These are phyloP conservation scores for Styphnolobium japonicum DNA, from an alignment of 306 rosid genomes.

Conservation along the genomic window DNA sequence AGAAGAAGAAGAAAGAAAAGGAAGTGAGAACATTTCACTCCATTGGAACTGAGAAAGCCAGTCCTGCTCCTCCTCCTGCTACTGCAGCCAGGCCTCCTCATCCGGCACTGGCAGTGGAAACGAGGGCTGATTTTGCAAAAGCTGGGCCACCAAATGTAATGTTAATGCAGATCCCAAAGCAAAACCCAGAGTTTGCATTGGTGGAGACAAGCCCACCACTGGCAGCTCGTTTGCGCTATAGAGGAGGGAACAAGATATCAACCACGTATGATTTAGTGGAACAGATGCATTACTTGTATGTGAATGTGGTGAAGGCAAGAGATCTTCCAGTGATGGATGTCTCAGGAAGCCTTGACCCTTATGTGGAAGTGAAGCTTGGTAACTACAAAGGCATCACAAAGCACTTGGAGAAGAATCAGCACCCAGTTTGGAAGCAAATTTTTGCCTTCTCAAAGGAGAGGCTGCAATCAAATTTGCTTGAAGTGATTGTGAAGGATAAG, in stretches of 20 bases:
- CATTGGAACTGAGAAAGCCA: slow-evolving; percentile 47
- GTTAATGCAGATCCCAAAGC: slow-evolving; percentile 65
- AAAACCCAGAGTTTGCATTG: slow-evolving; percentile 72
- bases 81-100: slow-evolving; percentile 3
- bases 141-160: slow-evolving; percentile 61
- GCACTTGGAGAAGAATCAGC: slow-evolving; percentile 80
- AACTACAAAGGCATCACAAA: slow-evolving; percentile 79
- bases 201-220: slow-evolving; percentile 84
- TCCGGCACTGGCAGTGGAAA: slow-evolving; percentile 12
- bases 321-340: slow-evolving; percentile 91
- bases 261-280: slow-evolving; percentile 90
- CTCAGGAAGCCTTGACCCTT: slow-evolving; percentile 91
- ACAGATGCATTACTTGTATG: slow-evolving; percentile 86
- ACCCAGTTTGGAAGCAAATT: slow-evolving; percentile 87
- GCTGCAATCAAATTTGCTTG: slow-evolving; percentile 70
- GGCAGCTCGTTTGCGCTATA: slow-evolving; percentile 62
- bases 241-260: slow-evolving; percentile 68
- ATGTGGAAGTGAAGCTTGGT: slow-evolving; percentile 89
- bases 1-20: slow-evolving; percentile 59
- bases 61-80: slow-evolving; percentile 30
- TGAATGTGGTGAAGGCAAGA: slow-evolving; percentile 82
- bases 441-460: slow-evolving; percentile 85
- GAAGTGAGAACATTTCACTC: slow-evolving; percentile 82
- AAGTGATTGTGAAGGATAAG: slow-evolving; percentile 81
- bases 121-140: slow-evolving; percentile 62